Evolutionary conservation across 495 filamentous ascomycete species (phyloP).

Genomic region (Penicillium lagena): DNA sequence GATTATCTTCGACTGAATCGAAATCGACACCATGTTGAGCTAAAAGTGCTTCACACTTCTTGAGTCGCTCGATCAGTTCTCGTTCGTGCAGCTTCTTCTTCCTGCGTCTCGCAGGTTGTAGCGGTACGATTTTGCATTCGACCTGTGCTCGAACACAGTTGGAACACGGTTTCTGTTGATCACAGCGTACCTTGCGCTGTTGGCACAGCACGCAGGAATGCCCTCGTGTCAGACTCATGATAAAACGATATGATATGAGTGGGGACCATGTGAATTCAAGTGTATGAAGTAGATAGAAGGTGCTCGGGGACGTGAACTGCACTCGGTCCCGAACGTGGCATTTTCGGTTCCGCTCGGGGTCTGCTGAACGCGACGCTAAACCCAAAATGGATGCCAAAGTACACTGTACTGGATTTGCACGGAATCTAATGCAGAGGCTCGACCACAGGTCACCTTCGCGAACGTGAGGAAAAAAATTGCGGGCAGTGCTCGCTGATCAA

Average conservation of each 20-base stretch:
- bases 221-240: not conserved
- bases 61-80: constrained; percentile 15
- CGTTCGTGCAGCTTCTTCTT: constrained; percentile 11
- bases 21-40: constrained; percentile 21
- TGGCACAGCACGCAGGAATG: constrained; percentile 20
- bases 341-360: too few relatives aligned
- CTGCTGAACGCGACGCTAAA: too few relatives aligned
- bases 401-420: too few relatives aligned
- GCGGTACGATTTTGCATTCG: constrained; percentile 17
- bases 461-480: too few relatives aligned
- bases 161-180: constrained; percentile 24
- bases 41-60: constrained; percentile 21
- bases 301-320: too few relatives aligned
- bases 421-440: too few relatives aligned
- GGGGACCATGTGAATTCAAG: too few relatives aligned
- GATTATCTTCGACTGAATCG: constrained; percentile 1
- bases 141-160: constrained; percentile 21
- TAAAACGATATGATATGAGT: not conserved
- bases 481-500: too few relatives aligned
- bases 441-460: too few relatives aligned
- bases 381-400: too few relatives aligned
- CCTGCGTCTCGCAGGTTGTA: constrained; percentile 14
- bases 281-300: too few relatives aligned
- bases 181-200: constrained; percentile 32
- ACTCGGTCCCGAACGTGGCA: too few relatives aligned